Conservation (phyloP, 2,329 filamentous ascomycete genomes). For the Fulvia fulva region DNA sequence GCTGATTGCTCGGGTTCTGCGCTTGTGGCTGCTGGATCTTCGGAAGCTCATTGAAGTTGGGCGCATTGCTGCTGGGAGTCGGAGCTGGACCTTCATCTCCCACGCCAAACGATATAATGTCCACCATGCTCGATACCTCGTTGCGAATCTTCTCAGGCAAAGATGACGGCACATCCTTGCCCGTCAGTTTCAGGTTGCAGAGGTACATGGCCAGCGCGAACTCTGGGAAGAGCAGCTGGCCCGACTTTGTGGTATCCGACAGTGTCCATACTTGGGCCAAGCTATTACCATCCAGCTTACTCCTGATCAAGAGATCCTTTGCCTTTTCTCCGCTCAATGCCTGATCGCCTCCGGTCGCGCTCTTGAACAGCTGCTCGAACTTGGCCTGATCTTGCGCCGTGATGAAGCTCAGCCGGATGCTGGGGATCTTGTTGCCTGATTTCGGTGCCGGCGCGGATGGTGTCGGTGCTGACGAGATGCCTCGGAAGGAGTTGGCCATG, state of each 20-base stretch:
- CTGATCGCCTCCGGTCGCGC: slow-evolving; percentile 77
- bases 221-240: slow-evolving; percentile 93
- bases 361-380: slow-evolving; percentile 97
- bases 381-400: slow-evolving; percentile 92
- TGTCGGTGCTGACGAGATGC: slow-evolving; percentile 49
- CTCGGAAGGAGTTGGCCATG: slow-evolving; percentile 61
- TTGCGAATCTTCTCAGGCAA: slow-evolving; percentile 88
- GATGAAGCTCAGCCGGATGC: slow-evolving; percentile 91
- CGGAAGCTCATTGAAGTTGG: slow-evolving; percentile 62
- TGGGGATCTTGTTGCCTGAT: slow-evolving; percentile 77
- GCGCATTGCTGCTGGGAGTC: slow-evolving; percentile 60
- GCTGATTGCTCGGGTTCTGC: slow-evolving; percentile 66
- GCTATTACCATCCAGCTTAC: slow-evolving; percentile 79
- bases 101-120: slow-evolving; percentile 95
- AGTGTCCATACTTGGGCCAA: slow-evolving; percentile 94
- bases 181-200: slow-evolving; percentile 87
- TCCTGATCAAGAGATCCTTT: slow-evolving; percentile 80
- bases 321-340: slow-evolving; percentile 90
- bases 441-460: slow-evolving; percentile 57
- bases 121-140: slow-evolving; percentile 98
- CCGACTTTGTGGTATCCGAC: slow-evolving; percentile 92
- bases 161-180: slow-evolving; percentile 69
- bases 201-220: slow-evolving; percentile 98
- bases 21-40: slow-evolving; percentile 49
- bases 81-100: slow-evolving; percentile 60